Base-by-base conservation (phyloP, 2,329 filamentous ascomycete species). In the Penicillium griseofulvum region DNA sequence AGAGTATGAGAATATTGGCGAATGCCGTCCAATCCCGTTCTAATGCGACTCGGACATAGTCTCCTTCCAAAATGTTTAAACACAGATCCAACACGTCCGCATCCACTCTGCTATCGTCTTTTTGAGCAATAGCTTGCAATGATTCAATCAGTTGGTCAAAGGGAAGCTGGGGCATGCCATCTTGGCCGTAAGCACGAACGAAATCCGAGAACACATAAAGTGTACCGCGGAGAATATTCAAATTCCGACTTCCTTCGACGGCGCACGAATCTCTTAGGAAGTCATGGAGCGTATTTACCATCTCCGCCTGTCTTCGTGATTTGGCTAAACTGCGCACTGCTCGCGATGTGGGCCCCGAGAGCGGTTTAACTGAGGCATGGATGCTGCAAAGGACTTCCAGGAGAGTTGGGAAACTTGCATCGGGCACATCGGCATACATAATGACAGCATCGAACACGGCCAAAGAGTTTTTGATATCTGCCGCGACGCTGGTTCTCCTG, bases 331-430 rank as follows among this genome's bases (percentile, higher is more conserved):
- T 76, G 37, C 74, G 72, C 31, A 76, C 74, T 28, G 71, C 73
- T 50, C 73, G 66, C 16, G 74, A 75, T 1, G 74, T 77, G 24
- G 74, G 74, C 5, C 74, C 74, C 31, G 74, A 74, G 22, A 77
- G 59, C 33, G 74, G 68, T 54, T 74, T 76, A 29, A 77, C 74
- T 19, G 74, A 76, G 34, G 73, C 72, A 63, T 76, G 74, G 26
- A 77, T 77, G 55, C 73, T 76, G 65, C 74, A 77, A 34, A 77
- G 63, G 31, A 77, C 73, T 52, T 77, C 74, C 28, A 77, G 59
- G 46, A 77, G 60, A 28, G 67, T 62, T 34, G 67, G 54, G 44
- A 76, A 74, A 49, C 69, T 75, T 54, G 59, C 57, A 39, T 74
- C 66, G 4, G 74, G 74, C 2, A 77, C 66, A 57, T 73, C 66